Evolutionary conservation across 176 grass and related monocot species (phyloP), one percentile per base, ranked within the genome.

Genomic region (Cocos nucifera): DNA sequence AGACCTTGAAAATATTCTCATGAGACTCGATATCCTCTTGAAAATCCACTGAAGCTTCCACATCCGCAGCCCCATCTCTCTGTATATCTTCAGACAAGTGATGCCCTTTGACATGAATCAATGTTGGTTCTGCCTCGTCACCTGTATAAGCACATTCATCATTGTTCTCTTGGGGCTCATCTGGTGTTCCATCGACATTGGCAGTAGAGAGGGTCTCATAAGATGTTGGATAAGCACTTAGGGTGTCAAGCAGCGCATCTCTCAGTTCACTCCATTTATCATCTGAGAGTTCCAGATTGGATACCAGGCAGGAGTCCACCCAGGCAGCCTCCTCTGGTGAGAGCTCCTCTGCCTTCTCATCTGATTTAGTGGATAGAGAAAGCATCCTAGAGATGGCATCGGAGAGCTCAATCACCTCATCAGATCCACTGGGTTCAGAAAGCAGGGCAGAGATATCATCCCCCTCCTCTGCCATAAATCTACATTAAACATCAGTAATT

Each of bases 231-330:
- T 85, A 74, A 22, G 56, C 66, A 51, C 62, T 73, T 35, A 95
- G 83, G 61, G 78, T 59, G 56, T 87, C 83, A 53, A 90, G 80
- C 64, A 96, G 56, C 4, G 75, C 75, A 51, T 62, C 26, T 60
- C 65, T 96, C 79, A 96, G 56, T 30, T n/a, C 18, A 49, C 54
- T 75, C 92, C 86, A 88, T 53, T 78, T 63, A 75, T 78, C 66
- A 18, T 88, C 80, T 6, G 82, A 76, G 39, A 89, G 63, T 62
- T 87, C 81, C 70, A 78, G 69, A 49, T 79, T 61, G 53, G 77
- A 60, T 22, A 61, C 58, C 19, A 97, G 68, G 72, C 87, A 97
- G 14, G 92, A 90, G 84, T 90, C 78, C 8, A 77, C 87, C 83
- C 83, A 88, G 26, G 86, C 83, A 72, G 79, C 77, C 39, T 97